Conservation (phyloP, 306 rosid species). For the Comarum palustre region DNA sequence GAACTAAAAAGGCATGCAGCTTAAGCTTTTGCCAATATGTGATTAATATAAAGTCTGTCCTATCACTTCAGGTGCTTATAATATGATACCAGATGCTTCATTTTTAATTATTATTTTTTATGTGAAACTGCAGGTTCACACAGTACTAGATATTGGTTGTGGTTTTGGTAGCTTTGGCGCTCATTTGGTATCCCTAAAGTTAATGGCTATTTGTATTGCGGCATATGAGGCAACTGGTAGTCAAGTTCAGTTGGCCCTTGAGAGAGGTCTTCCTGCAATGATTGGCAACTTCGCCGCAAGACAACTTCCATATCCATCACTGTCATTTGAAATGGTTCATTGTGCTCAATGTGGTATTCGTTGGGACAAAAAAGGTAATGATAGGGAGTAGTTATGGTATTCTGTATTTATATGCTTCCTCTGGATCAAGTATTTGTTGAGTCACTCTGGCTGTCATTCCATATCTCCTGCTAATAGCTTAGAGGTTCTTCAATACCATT, state of each 20-base stretch:
- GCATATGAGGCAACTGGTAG: slow-evolving; percentile 95
- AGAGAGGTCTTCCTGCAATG: slow-evolving; percentile 98
- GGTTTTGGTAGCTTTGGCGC: slow-evolving; percentile 99
- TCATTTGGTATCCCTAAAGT: slow-evolving; percentile 71
- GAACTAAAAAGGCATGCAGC: neutral
- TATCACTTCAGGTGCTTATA: neutral
- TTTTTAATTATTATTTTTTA: slow-evolving; percentile 3
- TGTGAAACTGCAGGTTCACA: slow-evolving; percentile 63
- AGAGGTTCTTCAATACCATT: slow-evolving; percentile 10
- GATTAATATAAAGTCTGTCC: neutral
- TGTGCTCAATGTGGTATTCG: slow-evolving; percentile 89
- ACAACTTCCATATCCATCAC: slow-evolving; percentile 91
- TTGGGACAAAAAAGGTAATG: slow-evolving; percentile 84
- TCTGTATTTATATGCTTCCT: neutral
- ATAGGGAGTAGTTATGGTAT: neutral
- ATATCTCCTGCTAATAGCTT: neutral
- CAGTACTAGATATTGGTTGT: slow-evolving; percentile 81
- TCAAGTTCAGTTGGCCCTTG: slow-evolving; percentile 98
- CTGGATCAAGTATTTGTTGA: neutral
- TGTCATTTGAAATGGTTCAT: slow-evolving; percentile 93
- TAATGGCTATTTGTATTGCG: slow-evolving; percentile 88
- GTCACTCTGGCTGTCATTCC: neutral
- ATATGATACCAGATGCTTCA: neutral
- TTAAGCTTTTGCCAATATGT: neutral
- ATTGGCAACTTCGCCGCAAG: slow-evolving; percentile 70